A percentile compares a stretch with the other conserved stretches of the same genome.
Conservation (phyloP, 179 eudicot species). For the Amaranthus tricolor region DNA sequence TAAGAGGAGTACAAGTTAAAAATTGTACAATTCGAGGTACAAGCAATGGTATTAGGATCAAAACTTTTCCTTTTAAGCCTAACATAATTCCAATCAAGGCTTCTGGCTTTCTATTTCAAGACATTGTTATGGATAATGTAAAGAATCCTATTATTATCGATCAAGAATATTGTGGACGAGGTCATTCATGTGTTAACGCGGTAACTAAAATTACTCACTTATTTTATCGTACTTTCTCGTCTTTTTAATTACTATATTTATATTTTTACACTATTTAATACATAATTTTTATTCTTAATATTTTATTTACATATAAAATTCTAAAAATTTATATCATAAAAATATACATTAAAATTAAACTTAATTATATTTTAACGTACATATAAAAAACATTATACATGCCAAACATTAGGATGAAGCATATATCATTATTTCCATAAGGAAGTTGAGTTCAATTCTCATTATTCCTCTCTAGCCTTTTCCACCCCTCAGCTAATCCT, state of each 20-base stretch:
- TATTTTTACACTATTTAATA: neutral
- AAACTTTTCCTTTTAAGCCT: slow-evolving; percentile 51
- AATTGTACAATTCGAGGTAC: slow-evolving; percentile 66
- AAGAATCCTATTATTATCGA: slow-evolving; percentile 67
- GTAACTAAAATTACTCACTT: neutral
- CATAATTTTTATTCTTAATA: neutral
- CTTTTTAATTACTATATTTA: neutral
- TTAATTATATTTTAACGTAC: too few relatives aligned
- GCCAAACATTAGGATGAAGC: too few relatives aligned
- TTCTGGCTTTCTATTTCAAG: slow-evolving; percentile 42
- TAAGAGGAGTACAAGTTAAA: slow-evolving; percentile 51
- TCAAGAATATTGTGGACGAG: slow-evolving; percentile 51
- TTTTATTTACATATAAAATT: too few relatives aligned
- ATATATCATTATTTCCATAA: too few relatives aligned
- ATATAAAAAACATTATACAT: too few relatives aligned
- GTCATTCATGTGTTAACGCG: slow-evolving; percentile 23
- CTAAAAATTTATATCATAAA: too few relatives aligned
- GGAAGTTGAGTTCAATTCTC: too few relatives aligned
- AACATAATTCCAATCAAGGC: slow-evolving; percentile 51
- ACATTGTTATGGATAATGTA: slow-evolving; percentile 56
- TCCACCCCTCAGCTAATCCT: too few relatives aligned
- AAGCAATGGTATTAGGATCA: slow-evolving; percentile 59
- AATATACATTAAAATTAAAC: too few relatives aligned
- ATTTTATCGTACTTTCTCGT: neutral
- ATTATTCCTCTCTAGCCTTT: too few relatives aligned